A percentile compares a stretch with the other conserved stretches of the same genome.
Evolutionary conservation across 495 filamentous ascomycete species (phyloP).

Genomic region (Aspergillus saccharolyticus): DNA sequence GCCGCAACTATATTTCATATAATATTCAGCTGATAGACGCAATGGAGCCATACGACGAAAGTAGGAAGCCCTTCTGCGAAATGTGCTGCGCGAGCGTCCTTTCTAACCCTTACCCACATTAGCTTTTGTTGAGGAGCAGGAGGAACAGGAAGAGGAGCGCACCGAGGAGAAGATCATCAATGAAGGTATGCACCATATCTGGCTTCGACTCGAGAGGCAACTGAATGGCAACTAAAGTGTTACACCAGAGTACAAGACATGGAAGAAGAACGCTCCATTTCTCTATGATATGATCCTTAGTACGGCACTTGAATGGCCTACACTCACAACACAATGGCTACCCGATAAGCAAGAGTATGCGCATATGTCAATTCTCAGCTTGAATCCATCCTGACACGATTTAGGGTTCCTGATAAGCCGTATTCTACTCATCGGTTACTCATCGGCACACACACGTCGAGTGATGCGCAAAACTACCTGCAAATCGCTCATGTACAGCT

Average conservation of each 20-base stretch:
- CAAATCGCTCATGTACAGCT: slow-evolving; percentile 91
- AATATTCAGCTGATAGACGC: background rate
- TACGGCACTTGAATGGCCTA: slow-evolving; percentile 95
- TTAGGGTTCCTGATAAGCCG: slow-evolving; percentile 71
- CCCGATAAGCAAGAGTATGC: slow-evolving; percentile 84
- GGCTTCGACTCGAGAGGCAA: background rate
- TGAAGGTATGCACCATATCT: slow-evolving; percentile 57
- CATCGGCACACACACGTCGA: slow-evolving; percentile 91
- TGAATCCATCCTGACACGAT: slow-evolving; percentile 12
- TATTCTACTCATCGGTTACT: slow-evolving; percentile 86
- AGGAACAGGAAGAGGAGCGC: slow-evolving; percentile 65
- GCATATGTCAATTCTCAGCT: background rate
- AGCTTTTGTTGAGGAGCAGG: slow-evolving; percentile 42
- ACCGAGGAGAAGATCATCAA: slow-evolving; percentile 85
- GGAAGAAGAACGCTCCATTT: slow-evolving; percentile 99
- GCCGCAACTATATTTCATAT: background rate
- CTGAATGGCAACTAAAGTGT: background rate
- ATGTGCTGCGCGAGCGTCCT: slow-evolving; percentile 6
- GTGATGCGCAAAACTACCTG: slow-evolving; percentile 82
- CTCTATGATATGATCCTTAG: slow-evolving; percentile 96
- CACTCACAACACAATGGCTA: slow-evolving; percentile 95
- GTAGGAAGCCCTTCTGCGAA: slow-evolving; percentile 12
- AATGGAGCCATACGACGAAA: slow-evolving; percentile 44
- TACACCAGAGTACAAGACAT: slow-evolving; percentile 89
- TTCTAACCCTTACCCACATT: slow-evolving; percentile 15